Evolutionary conservation across 768 basidiomycete genomes (phyloP).

Genomic region (Polyporus arcularius): DNA sequence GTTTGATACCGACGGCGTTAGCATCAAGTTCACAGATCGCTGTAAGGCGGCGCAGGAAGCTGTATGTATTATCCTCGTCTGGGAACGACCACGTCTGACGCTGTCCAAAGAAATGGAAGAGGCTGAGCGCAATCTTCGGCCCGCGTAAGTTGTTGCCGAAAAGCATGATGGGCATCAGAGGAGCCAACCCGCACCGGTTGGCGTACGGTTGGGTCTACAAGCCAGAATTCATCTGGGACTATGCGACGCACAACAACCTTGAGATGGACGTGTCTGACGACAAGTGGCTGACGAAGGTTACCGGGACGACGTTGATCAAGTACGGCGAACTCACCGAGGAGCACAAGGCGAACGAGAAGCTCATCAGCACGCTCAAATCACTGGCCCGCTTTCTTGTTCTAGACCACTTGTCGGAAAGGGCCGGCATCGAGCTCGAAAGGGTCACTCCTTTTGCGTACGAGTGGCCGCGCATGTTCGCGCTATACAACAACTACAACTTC

Average conservation of each 20-base stretch:
- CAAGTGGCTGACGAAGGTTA: not conserved
- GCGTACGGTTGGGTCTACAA: not conserved
- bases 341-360: too few relatives aligned
- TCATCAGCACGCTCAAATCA: too few relatives aligned
- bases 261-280: not conserved
- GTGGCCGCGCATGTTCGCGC: not conserved
- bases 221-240: not conserved
- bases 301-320: not conserved
- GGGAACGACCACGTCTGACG: too few relatives aligned
- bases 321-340: not conserved
- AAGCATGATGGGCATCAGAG: not conserved
- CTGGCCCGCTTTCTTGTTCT: not conserved
- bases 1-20: not conserved
- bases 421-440: not conserved
- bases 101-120: not conserved
- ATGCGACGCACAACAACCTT: not conserved
- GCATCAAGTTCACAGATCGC: not conserved
- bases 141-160: not conserved
- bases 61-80: not conserved
- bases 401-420: not conserved
- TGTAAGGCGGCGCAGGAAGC: not conserved
- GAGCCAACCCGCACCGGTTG: not conserved
- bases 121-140: not conserved
- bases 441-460: not conserved
- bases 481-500: not conserved